Percentiles rank a stretch among this genome's conserved stretches.
Evolutionary conservation across 352 stramenopile genomes (phyloP).

Genomic region (Pythium phragmiticola): DNA sequence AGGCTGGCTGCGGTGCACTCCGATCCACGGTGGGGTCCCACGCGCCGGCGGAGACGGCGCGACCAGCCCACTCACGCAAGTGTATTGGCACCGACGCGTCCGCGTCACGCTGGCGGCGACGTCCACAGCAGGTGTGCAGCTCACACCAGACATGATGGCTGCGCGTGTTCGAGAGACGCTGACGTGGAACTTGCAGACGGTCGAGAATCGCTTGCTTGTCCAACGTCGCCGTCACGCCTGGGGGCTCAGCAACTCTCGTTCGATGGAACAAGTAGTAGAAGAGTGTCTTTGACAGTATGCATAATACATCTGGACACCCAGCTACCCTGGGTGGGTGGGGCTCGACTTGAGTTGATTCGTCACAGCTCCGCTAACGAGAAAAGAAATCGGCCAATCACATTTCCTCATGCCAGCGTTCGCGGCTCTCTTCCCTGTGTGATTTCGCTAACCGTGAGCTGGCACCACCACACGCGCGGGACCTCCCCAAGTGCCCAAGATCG

Average conservation of each 20-base stretch:
- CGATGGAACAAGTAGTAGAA: not conserved
- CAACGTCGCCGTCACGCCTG: not conserved
- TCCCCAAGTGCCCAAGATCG: too few relatives aligned
- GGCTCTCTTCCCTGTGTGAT: too few relatives aligned
- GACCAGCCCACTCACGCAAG: conserved; percentile 9
- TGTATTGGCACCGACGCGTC: conserved; percentile 13
- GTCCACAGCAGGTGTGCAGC: not conserved
- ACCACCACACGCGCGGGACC: too few relatives aligned
- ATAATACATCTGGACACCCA: too few relatives aligned
- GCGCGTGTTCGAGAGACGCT: conserved; percentile 1
- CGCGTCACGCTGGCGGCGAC: not conserved
- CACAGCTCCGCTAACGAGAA: too few relatives aligned
- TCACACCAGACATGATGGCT: not conserved
- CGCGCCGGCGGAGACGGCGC: not conserved
- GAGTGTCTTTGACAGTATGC: not conserved
- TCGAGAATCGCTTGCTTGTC: conserved; percentile 12
- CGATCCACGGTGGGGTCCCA: conserved; percentile 1
- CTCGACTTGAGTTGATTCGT: too few relatives aligned
- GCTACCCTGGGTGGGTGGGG: too few relatives aligned
- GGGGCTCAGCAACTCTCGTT: not conserved
- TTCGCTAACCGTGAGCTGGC: too few relatives aligned
- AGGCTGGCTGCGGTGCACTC: conserved; percentile 7
- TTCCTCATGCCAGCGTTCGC: too few relatives aligned
- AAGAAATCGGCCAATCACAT: too few relatives aligned
- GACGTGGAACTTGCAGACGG: conserved; percentile 10